Base-by-base conservation (phyloP, 257 asterid species). In the Solanum phureja region DNA sequence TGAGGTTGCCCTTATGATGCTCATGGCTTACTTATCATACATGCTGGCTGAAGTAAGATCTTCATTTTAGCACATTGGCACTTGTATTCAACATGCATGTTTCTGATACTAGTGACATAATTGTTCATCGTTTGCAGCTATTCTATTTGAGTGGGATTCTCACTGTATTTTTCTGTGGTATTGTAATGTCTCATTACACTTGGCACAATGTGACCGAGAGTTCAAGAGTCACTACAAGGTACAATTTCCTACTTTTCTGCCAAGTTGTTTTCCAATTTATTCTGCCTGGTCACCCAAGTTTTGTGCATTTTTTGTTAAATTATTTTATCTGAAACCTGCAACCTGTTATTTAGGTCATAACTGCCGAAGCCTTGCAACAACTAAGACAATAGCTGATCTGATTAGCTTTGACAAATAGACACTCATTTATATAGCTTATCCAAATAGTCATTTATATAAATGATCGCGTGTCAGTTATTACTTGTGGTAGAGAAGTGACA, bases 1-100 rank as follows among this genome's bases (percentile, higher is more conserved):
- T 40, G 93, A 91, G 85, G 92, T 91, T 86, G 93, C 93, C 40
- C 88, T 91, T n/a, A 90, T 91, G 93, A 90, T 91, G 83, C 93
- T 91, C 71, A 91, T 91, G 93, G 92, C 93, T 69, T 91, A 91
- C 74, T 62, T 91, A 73, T 91, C 93, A 13, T 91, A 91, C 72
- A 86, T 87, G 88, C 82, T 91, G 35, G 92, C 93, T 7, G 93
- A 91, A 86, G 93, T 91, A 90, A 75, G 89, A 52, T 44, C 33
- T 11, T 56, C 16, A 35, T 73, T 42, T 29, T 49, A 49, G 31
- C 19, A 29, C 16, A 34, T 81, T 72, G 81, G 52, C 73, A 31
- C 16, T 27, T 27, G 6, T 29, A 49, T 49, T 60, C 44, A 82
- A 31, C 2, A n/a, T 29, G 56, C 68, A 82, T 49, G 40, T 49